Conservation (phyloP, 2,329 filamentous ascomycete genomes). For the Exophiala sp. region DNA sequence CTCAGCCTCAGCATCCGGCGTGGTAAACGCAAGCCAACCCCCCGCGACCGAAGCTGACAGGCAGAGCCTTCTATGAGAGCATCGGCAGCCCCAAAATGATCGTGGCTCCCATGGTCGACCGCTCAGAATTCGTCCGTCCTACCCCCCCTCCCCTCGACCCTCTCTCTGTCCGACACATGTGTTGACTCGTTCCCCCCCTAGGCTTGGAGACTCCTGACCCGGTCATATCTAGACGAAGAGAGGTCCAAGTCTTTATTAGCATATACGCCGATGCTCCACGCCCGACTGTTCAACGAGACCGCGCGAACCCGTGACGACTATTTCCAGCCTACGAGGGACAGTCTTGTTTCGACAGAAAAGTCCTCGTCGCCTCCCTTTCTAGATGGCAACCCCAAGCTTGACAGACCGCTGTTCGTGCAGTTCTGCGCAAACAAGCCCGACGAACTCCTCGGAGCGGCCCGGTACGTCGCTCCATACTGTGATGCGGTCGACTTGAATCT, state of each 20-base stretch:
- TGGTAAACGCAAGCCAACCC: constrained; percentile 1
- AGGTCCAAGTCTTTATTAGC: constrained; percentile 64
- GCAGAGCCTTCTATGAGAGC: constrained; percentile 88
- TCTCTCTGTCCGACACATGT: constrained; percentile 3
- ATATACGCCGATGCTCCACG: constrained; percentile 95
- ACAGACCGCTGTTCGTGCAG: constrained; percentile 89
- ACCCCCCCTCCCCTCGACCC: constrained; percentile 10
- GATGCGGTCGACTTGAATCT: constrained; percentile 90
- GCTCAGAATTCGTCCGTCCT: constrained; percentile 82
- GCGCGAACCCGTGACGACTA: constrained; percentile 69
- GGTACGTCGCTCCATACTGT: constrained; percentile 74
- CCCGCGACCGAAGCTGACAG: constrained; percentile 59
- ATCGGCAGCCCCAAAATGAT: constrained; percentile 87
- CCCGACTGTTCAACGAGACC: constrained; percentile 74
- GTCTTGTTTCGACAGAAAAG: constrained; percentile 31
- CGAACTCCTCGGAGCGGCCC: constrained; percentile 58
- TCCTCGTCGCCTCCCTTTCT: constrained; percentile 51
- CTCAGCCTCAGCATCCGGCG: too few relatives aligned
- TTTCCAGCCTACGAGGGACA: constrained; percentile 63
- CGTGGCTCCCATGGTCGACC: constrained; percentile 95
- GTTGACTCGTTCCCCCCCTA: constrained; percentile 36
- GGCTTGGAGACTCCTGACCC: constrained; percentile 96
- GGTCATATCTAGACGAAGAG: constrained; percentile 73
- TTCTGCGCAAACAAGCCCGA: constrained; percentile 63
- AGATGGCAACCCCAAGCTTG: constrained; percentile 77